phyloP scores from a whole-genome alignment of 2,329 filamentous ascomycete species.

The Epichloe gansuensis region DNA sequence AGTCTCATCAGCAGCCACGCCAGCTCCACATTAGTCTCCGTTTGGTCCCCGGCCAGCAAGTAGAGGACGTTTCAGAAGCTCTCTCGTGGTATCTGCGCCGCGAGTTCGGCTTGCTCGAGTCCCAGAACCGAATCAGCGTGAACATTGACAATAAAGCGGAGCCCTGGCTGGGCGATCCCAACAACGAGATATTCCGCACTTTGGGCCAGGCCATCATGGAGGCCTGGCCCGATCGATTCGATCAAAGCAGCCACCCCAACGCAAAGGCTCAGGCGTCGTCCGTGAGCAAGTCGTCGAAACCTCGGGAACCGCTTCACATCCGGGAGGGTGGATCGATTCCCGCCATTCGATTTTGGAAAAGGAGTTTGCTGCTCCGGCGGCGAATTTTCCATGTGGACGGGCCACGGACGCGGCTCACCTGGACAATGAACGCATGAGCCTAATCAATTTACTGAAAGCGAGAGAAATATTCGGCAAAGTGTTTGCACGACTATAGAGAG shows the following conservation, averaged over 20 bases:
- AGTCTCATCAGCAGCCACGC: conserved; percentile 86
- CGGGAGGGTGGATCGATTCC: conserved; percentile 93
- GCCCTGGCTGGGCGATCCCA: conserved; percentile 87
- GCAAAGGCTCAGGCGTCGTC: conserved; percentile 6
- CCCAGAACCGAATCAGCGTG: conserved; percentile 68
- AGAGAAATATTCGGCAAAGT: conserved; percentile 83
- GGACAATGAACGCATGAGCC: conserved; percentile 83
- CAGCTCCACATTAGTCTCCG: conserved; percentile 77
- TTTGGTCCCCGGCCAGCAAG: conserved; percentile 85
- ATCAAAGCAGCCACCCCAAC: conserved; percentile 3
- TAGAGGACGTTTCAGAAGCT: conserved; percentile 58
- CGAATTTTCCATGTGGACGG: conserved; percentile 87
- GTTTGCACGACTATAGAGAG: conserved; percentile 51
- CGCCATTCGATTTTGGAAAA: conserved; percentile 84
- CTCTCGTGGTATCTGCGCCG: conserved; percentile 56
- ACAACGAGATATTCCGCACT: conserved; percentile 81
- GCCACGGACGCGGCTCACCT: conserved; percentile 89
- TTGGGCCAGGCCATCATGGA: conserved; percentile 75
- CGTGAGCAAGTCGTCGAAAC: conserved; percentile 12
- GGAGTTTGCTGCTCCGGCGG: conserved; percentile 81
- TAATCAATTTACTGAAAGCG: conserved; percentile 82
- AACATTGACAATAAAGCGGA: conserved; percentile 89
- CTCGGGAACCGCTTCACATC: conserved; percentile 72
- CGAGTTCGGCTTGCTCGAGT: conserved; percentile 63
- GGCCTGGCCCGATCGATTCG: conserved; percentile 59